A percentile compares a stretch with the other conserved stretches of the same genome.
Conservation (phyloP, 2,329 filamentous ascomycete species). For the Alternaria panax region DNA sequence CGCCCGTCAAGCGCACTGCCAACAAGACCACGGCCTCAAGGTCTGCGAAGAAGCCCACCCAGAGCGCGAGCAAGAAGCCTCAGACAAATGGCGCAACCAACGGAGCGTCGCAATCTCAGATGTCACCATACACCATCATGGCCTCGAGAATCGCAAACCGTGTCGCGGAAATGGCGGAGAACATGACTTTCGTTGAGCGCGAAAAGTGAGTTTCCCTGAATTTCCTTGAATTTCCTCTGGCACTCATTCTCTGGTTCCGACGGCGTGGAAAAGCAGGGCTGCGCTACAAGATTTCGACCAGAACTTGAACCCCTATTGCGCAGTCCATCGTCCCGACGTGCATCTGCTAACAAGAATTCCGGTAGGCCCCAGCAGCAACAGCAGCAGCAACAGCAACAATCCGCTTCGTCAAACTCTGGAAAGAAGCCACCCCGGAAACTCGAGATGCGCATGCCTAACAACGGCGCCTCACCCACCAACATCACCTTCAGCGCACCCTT, state of each 20-base stretch:
- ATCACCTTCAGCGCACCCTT: conserved; percentile 61
- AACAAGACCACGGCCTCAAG: conserved; percentile 42
- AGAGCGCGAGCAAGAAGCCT: conserved; percentile 25
- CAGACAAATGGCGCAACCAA: conserved; percentile 39
- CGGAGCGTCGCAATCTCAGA: conserved; percentile 32
- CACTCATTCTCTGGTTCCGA: conserved; percentile 10
- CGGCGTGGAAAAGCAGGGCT: conserved; percentile 17
- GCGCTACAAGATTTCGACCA: not conserved
- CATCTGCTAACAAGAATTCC: conserved; percentile 19
- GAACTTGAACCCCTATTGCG: not conserved
- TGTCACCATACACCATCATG: conserved; percentile 61
- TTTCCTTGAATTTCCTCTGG: not conserved
- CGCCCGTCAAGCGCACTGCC: conserved; percentile 43
- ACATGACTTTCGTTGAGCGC: conserved; percentile 60
- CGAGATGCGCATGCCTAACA: conserved; percentile 56
- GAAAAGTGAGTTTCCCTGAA: conserved; percentile 39
- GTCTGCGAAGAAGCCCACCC: conserved; percentile 36
- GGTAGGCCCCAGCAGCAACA: conserved; percentile 32
- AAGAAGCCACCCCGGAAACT: conserved; percentile 58
- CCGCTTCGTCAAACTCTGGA: conserved; percentile 27
- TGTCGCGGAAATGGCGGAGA: conserved; percentile 62
- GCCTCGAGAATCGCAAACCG: conserved; percentile 59
- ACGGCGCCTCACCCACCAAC: conserved; percentile 45
- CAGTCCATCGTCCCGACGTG: not conserved
- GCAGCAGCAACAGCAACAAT: conserved; percentile 29